phyloP scores from a whole-genome alignment of 1,139 yeast species.

The Insectozyma bohioensis region DNA sequence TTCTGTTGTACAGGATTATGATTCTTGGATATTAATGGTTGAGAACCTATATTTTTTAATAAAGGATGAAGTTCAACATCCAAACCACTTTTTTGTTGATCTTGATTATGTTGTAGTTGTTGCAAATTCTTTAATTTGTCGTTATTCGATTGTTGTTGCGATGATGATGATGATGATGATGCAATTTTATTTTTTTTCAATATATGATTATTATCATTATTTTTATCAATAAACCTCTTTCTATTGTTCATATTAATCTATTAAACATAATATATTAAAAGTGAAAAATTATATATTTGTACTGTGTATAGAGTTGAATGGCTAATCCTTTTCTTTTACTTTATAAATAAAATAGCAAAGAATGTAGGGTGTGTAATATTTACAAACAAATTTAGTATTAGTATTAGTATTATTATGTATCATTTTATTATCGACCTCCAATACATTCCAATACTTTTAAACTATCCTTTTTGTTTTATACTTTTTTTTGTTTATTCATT shows the following conservation, averaged over 20 bases:
- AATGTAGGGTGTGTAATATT: too few species aligned
- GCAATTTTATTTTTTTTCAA: neutral
- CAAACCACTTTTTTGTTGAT: conserved; percentile 36
- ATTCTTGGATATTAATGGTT: conserved; percentile 25
- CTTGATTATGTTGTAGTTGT: conserved; percentile 3
- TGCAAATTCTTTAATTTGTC: conserved; percentile 1
- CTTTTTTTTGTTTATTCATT: too few species aligned
- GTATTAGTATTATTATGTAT: too few species aligned
- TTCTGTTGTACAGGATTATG: conserved; percentile 31
- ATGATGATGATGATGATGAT: too few species aligned
- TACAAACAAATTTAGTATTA: too few species aligned
- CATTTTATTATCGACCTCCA: too few species aligned
- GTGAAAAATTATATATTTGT: conserved; percentile 1
- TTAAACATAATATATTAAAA: neutral
- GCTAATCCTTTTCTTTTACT: too few species aligned
- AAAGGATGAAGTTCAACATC: conserved; percentile 63
- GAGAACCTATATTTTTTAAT: conserved; percentile 33
- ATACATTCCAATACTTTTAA: too few species aligned
- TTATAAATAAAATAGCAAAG: too few species aligned
- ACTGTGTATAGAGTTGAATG: too few species aligned
- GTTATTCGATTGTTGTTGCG: neutral
- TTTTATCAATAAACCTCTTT: neutral
- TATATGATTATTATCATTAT: neutral
- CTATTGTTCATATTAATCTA: neutral
- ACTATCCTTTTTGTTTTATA: too few species aligned